Base-by-base conservation (phyloP, 2,329 filamentous ascomycete species). In the Pseudophaeomoniella oleicola region DNA sequence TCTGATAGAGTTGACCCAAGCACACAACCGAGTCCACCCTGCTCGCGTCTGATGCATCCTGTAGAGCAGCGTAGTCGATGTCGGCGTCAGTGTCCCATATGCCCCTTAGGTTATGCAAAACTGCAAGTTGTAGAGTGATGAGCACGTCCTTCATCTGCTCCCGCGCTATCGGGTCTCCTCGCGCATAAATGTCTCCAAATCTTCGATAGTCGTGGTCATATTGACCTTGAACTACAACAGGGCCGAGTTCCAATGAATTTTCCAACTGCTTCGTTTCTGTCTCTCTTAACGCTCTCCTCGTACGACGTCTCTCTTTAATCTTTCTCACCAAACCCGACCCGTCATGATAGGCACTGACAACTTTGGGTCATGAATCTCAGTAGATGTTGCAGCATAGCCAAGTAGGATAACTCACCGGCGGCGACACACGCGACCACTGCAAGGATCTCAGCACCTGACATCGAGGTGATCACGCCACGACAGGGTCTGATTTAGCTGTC, bases 61-160 rank as follows among this genome's bases (percentile, higher is more conserved):
- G 53, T 16, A 62, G 39, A 6, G 46, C 43, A 11, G 39, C 35
- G 17, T 53, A 53, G 37, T 62, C 52, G 4, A 57, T 35, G 3
- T 47, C 44, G 6, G 43, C 45, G 33, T 55, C 50, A 19, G 54
- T 50, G 33, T 53, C 45, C 31, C 46, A 50, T 5, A 54, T 49
- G 14, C 42, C 46, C 3, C 52, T 50, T 6, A 62, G 50, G 15
- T 51, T 52, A 14, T 46, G 45, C 18, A 61, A 45, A 16, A 62
- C 38, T 1, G 49, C 49, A 30, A 51, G 42, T 41, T 62, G 57
- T 2, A 62, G 46, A 19, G 47, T 50, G 36, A 56, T 56, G 19
- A 59, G 46, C 30, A 62, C 55, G 39, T 59, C 55, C 41, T 58
- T 59, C 42, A 62, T 47, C 30, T 54, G 47, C 35, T 60, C 55